These are phyloP conservation scores for Podospora pseudopauciseta DNA, from an alignment of 495 filamentous ascomycete genomes.

Conservation along the genomic window DNA sequence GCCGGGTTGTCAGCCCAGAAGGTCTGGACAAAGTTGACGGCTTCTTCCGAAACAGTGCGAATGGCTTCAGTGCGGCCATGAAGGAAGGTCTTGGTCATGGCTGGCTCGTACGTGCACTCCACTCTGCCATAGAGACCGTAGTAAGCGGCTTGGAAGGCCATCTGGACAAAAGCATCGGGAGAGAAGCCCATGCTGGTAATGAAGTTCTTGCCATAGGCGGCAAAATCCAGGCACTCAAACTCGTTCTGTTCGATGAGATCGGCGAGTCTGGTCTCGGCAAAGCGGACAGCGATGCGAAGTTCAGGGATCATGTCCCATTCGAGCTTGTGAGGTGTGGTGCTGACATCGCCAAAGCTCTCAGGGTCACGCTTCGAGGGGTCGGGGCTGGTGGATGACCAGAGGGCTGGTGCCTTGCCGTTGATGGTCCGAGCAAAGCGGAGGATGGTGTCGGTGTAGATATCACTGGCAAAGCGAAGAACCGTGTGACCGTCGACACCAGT, in stretches of 20 bases:
- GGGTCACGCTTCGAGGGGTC: constrained; percentile 94
- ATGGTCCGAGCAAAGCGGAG: constrained; percentile 93
- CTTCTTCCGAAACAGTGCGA: constrained; percentile 76
- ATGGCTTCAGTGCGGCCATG: constrained; percentile 95
- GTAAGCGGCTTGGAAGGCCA: constrained; percentile 98
- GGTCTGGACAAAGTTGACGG: constrained; percentile 79
- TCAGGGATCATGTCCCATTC: constrained; percentile 98
- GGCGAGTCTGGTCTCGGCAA: constrained; percentile 90
- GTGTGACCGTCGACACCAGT: constrained; percentile 98
- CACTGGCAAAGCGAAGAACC: constrained; percentile 90
- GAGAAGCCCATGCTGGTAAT: constrained; percentile 97
- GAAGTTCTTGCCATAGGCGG: constrained; percentile 89
- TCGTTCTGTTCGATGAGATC: constrained; percentile 97
- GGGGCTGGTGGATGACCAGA: constrained; percentile 88
- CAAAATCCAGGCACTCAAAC: constrained; percentile 88
- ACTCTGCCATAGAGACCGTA: constrained; percentile 93
- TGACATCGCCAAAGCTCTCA: constrained; percentile 88
- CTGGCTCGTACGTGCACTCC: constrained; percentile 94
- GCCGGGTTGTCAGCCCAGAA: constrained; percentile 93
- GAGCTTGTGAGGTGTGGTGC: constrained; percentile 88
- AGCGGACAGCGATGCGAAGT: constrained; percentile 83
- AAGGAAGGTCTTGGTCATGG: constrained; percentile 93
- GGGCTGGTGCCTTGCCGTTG: constrained; percentile 85
- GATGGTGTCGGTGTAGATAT: constrained; percentile 97
- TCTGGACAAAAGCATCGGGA: constrained; percentile 95